Evolutionary conservation across 768 basidiomycete genomes (phyloP).

Genomic region (Pluteus cervinus): DNA sequence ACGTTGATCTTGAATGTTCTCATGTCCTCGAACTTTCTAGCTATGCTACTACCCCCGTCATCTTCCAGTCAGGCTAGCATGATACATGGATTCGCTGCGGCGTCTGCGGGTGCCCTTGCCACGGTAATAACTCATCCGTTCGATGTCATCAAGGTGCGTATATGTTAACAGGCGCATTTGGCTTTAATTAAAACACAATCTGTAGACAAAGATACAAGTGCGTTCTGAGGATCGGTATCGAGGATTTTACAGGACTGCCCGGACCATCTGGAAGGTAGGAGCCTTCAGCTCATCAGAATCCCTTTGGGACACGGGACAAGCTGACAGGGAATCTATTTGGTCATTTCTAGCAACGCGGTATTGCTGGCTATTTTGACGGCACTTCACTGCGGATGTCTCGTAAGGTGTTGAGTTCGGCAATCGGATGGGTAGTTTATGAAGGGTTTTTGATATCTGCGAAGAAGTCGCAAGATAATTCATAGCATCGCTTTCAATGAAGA

Average conservation of each 20-base stretch:
- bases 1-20: too few relatives aligned
- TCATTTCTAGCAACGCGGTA: conserved; percentile 63
- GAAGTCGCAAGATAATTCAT: too few relatives aligned
- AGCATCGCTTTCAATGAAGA: too few relatives aligned
- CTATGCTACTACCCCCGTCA: conserved; percentile 33
- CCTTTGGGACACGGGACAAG: too few relatives aligned
- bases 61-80: conserved; percentile 40
- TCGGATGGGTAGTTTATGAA: conserved; percentile 92
- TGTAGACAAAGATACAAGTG: conserved; percentile 88
- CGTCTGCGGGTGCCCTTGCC: conserved; percentile 77
- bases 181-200: conserved; percentile 1
- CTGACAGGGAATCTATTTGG: neutral
- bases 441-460: conserved; percentile 65
- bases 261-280: conserved; percentile 65
- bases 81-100: conserved; percentile 64
- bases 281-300: neutral
- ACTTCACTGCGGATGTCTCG: conserved; percentile 75
- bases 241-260: conserved; percentile 57
- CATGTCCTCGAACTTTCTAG: conserved; percentile 18
- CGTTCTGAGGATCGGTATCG: conserved; percentile 73
- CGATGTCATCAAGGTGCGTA: conserved; percentile 81
- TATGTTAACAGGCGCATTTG: neutral
- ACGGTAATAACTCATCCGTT: conserved; percentile 88
- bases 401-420: conserved; percentile 84
- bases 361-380: conserved; percentile 82